phyloP scores from a whole-genome alignment of 768 basidiomycete species.

The Pholiota microspora region DNA sequence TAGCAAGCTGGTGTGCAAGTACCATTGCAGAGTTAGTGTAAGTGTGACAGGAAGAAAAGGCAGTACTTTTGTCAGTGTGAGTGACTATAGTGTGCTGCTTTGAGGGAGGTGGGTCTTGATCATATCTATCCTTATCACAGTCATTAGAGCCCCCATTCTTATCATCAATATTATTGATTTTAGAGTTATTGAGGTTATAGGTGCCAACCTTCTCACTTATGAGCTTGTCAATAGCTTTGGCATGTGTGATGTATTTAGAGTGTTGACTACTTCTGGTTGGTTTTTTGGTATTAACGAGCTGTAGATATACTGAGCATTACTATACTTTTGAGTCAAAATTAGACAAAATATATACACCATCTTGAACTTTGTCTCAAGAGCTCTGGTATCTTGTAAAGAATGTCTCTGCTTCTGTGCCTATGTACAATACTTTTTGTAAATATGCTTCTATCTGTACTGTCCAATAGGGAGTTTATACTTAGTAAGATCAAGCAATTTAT shows the following conservation, averaged over 20 bases:
- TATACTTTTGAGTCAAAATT: background rate
- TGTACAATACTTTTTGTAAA: constrained; percentile 1
- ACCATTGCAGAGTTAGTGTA: constrained; percentile 15
- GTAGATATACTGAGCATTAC: background rate
- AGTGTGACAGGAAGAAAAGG: constrained; percentile 9
- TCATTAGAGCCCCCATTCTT: background rate
- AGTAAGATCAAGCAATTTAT: background rate
- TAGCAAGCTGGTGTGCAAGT: constrained; percentile 17
- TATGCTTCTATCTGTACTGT: constrained; percentile 4
- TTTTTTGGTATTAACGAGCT: constrained; percentile 19
- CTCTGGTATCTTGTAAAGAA: background rate
- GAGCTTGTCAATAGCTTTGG: constrained; percentile 22
- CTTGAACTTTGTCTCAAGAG: constrained; percentile 10
- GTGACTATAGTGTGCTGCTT: constrained; percentile 4
- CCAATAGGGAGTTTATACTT: constrained; percentile 6
- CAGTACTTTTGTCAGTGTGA: constrained; percentile 9
- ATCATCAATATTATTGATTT: constrained; percentile 4
- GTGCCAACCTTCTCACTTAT: constrained; percentile 24
- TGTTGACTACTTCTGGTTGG: constrained; percentile 22
- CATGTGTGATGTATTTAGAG: constrained; percentile 20
- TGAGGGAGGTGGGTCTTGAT: no score
- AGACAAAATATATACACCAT: constrained; percentile 1
- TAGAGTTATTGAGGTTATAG: constrained; percentile 19
- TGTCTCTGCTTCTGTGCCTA: constrained; percentile 1
- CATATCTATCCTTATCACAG: background rate